These are phyloP conservation scores for Ophiocordyceps sinensis DNA, from an alignment of 2,329 filamentous ascomycete species.

Conservation along the genomic window DNA sequence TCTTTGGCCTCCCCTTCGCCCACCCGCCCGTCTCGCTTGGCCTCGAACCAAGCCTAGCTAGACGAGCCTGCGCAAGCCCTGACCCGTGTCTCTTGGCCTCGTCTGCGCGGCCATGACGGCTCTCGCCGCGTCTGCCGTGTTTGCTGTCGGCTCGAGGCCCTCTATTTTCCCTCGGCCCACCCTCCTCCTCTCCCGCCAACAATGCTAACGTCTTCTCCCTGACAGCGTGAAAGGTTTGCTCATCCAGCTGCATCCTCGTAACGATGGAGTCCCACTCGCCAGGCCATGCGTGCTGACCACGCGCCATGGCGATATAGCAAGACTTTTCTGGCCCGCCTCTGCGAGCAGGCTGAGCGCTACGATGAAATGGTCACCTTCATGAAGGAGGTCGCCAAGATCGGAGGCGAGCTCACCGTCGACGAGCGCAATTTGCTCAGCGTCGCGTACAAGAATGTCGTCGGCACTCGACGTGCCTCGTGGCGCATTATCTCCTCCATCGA, in stretches of 20 bases:
- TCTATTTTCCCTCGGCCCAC: not conserved
- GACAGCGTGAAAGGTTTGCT: slow-evolving; percentile 54
- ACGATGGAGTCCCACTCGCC: not conserved
- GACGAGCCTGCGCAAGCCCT: not conserved
- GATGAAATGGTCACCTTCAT: slow-evolving; percentile 99
- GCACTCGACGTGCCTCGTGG: slow-evolving; percentile 96
- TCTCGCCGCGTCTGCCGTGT: not conserved
- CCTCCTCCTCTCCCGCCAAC: not conserved
- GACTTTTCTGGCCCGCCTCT: slow-evolving; percentile 98
- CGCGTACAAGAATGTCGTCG: slow-evolving; percentile 99
- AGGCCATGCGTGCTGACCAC: not conserved
- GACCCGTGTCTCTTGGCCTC: not conserved
- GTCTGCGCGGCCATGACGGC: not conserved
- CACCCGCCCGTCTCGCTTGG: not conserved
- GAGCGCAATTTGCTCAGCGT: slow-evolving; percentile 98
- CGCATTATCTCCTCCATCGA: slow-evolving; percentile 99
- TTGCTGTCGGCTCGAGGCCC: not conserved
- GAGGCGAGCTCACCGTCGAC: slow-evolving; percentile 74
- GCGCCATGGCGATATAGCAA: slow-evolving; percentile 50
- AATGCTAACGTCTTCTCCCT: slow-evolving; percentile 21
- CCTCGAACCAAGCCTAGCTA: not conserved
- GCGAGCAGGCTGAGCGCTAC: slow-evolving; percentile 99
- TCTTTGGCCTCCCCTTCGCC: slow-evolving; percentile 1
- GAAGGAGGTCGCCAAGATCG: slow-evolving; percentile 96
- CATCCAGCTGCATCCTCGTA: slow-evolving; percentile 8